Evolutionary conservation across 257 asterid species (phyloP).

Genomic region (Nicotiana benthamiana): DNA sequence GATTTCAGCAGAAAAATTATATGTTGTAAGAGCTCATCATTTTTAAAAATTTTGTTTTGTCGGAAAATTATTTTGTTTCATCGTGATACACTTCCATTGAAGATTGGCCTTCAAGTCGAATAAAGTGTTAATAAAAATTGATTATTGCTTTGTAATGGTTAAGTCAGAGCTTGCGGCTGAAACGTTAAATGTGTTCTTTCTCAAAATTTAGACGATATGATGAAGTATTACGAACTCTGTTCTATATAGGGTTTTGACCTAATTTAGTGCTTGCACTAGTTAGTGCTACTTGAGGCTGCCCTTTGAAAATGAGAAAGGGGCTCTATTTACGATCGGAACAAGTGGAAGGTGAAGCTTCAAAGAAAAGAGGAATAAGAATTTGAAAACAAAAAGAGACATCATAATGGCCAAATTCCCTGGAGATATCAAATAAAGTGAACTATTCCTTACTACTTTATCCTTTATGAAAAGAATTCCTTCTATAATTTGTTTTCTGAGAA

Average conservation of each 20-base stretch:
- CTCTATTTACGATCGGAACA: neutral
- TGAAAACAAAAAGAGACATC: neutral
- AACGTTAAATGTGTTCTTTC: too few species aligned
- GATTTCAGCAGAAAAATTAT: neutral
- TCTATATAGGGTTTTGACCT: neutral
- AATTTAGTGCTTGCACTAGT: neutral
- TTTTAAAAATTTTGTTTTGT: neutral
- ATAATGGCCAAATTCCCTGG: neutral
- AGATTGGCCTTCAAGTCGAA: too few species aligned
- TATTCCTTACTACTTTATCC: constrained; percentile 2
- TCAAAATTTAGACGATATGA: neutral
- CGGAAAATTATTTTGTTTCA: too few species aligned
- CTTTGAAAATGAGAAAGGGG: neutral
- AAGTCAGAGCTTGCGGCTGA: too few species aligned
- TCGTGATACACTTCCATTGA: too few species aligned
- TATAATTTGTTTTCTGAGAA: neutral
- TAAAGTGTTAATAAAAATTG: too few species aligned
- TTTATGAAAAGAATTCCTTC: neutral
- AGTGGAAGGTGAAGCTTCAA: neutral
- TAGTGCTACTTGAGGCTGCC: neutral
- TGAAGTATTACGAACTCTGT: neutral
- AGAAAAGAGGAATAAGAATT: neutral
- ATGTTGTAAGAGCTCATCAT: neutral
- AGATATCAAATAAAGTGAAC: neutral
- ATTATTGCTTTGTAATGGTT: too few species aligned